Base-by-base conservation (phyloP, 805 yeast genomes). In the Cyberlindnera maritima region DNA sequence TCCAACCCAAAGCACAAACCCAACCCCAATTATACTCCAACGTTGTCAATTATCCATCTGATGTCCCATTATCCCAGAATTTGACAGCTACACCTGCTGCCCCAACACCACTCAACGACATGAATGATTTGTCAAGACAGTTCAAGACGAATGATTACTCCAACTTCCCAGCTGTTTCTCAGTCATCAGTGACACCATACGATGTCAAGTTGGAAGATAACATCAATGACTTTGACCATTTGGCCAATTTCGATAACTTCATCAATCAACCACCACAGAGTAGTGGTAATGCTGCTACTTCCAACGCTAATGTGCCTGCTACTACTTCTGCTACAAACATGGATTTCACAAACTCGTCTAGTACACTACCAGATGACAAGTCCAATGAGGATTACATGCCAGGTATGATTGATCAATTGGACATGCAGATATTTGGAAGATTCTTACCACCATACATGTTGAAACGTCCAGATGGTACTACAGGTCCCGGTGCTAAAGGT, bases 391-490 rank as follows among this genome's bases (percentile, higher is more conserved):
- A 41, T 3, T 86, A 87, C 57, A 74, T 86, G 50, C 88, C 94
- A 1, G 94, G 96, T 4, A 83, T 87, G 36, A 85, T 89, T 73
- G 96, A 89, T 62, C 86, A 84, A 54, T 66, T 89, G 39, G 97
- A 89, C 62, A 80, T 88, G 59, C 91, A 88, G 59, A 75, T 89
- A 17, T 89, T 89, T 70, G 97, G 96, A 1, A 69, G 87, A 34
- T 83, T 85, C 53, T 61, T 88, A 41, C 96, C 96, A 2, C 94
- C 96, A 3, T 88, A 86, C 61, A 88, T 88, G 95, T 71, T 82
- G 36, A 65, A 66, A 43, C 54, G 61, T 31, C 56, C 64, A 19
- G 50, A 50, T 45, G 61, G 61, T 19, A 44, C 54, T 10, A 41
- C 38, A 4, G 63, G 61, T 2, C 63, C 63, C 2, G 64, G 63